Percentiles rank a stretch among this genome's conserved stretches.
phyloP scores from a whole-genome alignment of 163 green algal species.

The Coccomyxa subellipsoidea region DNA sequence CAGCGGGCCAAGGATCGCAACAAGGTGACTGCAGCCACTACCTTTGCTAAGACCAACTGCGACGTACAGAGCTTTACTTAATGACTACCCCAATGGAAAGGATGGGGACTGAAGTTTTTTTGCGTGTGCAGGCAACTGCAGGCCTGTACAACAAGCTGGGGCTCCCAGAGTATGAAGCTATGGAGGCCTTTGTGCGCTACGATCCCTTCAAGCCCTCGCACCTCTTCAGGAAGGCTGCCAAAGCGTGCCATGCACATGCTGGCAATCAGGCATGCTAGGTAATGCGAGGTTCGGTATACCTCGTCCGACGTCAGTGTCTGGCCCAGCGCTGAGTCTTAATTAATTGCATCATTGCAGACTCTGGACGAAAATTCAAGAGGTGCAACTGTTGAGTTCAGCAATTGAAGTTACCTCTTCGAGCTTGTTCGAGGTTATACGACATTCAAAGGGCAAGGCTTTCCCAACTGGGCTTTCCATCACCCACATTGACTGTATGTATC shows the following conservation, averaged over 20 bases:
- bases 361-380: too few relatives aligned
- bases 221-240: background rate
- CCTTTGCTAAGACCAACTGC: background rate
- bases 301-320: too few relatives aligned
- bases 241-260: background rate
- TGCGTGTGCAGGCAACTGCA: conserved; percentile 14
- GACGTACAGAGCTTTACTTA: background rate
- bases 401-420: too few relatives aligned
- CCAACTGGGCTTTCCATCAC: too few relatives aligned
- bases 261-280: background rate
- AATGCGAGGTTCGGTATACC: too few relatives aligned
- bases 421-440: too few relatives aligned
- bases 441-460: too few relatives aligned
- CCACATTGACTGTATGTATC: too few relatives aligned
- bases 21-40: background rate
- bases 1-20: conserved; percentile 31
- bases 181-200: conserved; percentile 31
- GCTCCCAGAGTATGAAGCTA: conserved; percentile 30
- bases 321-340: too few relatives aligned
- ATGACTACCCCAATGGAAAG: background rate
- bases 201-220: conserved; percentile 1
- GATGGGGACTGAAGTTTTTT: background rate
- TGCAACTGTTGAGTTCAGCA: too few relatives aligned
- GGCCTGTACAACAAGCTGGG: conserved; percentile 31
- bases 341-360: too few relatives aligned